Evolutionary conservation across 768 basidiomycete species (phyloP), one percentile per base, ranked within the genome.

Genomic region (Agrocybe chaxingu): DNA sequence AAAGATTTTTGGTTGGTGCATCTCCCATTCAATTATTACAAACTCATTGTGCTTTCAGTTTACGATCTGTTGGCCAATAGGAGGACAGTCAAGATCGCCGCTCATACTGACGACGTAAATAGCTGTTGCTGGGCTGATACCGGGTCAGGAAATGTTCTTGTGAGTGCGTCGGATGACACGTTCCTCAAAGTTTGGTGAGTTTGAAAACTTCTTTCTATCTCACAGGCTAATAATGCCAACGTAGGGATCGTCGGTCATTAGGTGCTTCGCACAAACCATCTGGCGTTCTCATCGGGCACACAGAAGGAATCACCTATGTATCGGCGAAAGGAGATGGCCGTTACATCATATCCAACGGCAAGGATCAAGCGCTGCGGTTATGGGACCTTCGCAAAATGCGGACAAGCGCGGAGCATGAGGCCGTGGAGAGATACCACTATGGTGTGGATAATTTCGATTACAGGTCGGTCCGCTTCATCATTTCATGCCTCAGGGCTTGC

Each of bases 331-430:
- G 96, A 4, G 96, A 98, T 62, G 96, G 96, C 7, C 85, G 96
- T 52, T 98, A 98, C 64, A 74, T 96, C 41, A 85, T 98, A 40
- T 94, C 92, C 12, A 98, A 98, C 61, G 93, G 93, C 34, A 98
- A 98, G 68, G 96, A 98, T 63, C 95, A 98, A 60, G 82, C 89
- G 1, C 73, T 93, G 44, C 84, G 93, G 6, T 69, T 98, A 18
- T 98, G 96, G 89, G 96, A 98, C 68, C 72, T 98, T 40, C 84
- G 96, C 43, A 93, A 87, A 69, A 98, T 98, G 96, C 77, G 85
- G 37, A 84, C 76, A 53, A 86, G 78, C 59, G 65, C 73, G 12
- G 85, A 93, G 38, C 85, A 82, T 57, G 85, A 90, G 42, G 61
- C 59, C 24, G 78, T 81, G 29, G 66, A 72, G 7, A 55, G 70